Evolutionary conservation across 2,329 filamentous ascomycete species (phyloP).

Genomic region (Sclerotinia glacialis): DNA sequence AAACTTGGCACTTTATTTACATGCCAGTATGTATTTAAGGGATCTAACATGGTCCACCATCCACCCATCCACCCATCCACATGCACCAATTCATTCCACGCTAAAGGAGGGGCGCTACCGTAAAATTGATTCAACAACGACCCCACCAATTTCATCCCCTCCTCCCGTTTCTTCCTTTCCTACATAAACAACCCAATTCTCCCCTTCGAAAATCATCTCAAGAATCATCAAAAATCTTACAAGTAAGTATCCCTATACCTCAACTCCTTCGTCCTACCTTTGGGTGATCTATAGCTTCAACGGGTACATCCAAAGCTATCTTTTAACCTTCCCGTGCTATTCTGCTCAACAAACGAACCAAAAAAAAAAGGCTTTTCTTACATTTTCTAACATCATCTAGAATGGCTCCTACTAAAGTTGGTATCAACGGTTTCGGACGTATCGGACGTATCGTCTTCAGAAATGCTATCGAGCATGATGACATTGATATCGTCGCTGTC

Average conservation of each 20-base stretch:
- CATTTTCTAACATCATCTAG: slow-evolving; percentile 37
- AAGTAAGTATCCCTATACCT: slow-evolving; percentile 27
- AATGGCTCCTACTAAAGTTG: slow-evolving; percentile 67
- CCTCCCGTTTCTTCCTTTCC: slow-evolving; percentile 26
- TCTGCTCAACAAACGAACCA: slow-evolving; percentile 24
- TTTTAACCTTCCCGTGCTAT: slow-evolving; percentile 14
- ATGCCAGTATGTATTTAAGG: background rate
- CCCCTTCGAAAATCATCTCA: slow-evolving; percentile 19
- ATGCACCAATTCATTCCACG: slow-evolving; percentile 9
- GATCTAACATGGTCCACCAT: slow-evolving; percentile 5
- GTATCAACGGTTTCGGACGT: slow-evolving; percentile 99
- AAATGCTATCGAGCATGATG: slow-evolving; percentile 87
- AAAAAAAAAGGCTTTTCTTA: background rate
- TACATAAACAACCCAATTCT: slow-evolving; percentile 25
- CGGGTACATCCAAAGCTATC: slow-evolving; percentile 8
- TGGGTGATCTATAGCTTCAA: background rate
- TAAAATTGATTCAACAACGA: slow-evolving; percentile 23
- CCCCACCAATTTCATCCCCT: slow-evolving; percentile 22
- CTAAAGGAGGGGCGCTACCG: slow-evolving; percentile 23
- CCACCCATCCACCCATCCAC: slow-evolving; percentile 16
- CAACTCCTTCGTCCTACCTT: background rate
- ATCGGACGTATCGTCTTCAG: slow-evolving; percentile 99
- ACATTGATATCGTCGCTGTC: slow-evolving; percentile 91
- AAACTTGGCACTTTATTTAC: too few relatives aligned
- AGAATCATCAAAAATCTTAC: slow-evolving; percentile 21